These are phyloP conservation scores for Musa troglodytarum DNA, from an alignment of 176 grass and related monocot species.

Conservation along the genomic window DNA sequence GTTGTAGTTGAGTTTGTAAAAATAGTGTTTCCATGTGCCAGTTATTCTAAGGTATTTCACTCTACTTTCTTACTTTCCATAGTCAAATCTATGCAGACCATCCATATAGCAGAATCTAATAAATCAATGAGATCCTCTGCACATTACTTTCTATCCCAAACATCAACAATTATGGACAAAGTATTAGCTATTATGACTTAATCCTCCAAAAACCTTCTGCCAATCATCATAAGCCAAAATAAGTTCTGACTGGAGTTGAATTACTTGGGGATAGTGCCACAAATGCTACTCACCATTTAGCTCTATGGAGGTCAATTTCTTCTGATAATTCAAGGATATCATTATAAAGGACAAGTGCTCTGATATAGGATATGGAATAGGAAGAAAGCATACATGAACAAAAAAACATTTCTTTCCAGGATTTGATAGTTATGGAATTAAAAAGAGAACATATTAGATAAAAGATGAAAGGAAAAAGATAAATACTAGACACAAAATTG, in stretches of 20 bases:
- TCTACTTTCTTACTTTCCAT: neutral
- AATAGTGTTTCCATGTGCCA: neutral
- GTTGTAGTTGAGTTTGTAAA: neutral
- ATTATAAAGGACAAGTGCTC: too few species aligned
- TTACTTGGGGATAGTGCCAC: too few species aligned
- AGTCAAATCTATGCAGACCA: neutral
- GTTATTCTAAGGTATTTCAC: neutral
- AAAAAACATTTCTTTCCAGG: neutral
- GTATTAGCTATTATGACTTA: too few species aligned
- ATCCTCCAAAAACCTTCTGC: neutral
- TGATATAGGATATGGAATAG: too few species aligned
- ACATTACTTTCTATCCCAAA: neutral
- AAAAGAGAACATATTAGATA: too few species aligned
- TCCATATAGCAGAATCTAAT: neutral
- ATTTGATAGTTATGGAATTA: neutral
- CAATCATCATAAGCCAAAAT: neutral
- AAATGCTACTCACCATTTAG: too few species aligned
- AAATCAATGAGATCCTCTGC: neutral
- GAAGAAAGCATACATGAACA: neutral
- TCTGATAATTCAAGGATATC: too few species aligned
- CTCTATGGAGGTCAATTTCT: too few species aligned
- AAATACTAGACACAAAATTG: too few species aligned
- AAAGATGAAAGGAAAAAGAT: too few species aligned
- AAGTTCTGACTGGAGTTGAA: neutral
- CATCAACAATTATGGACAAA: neutral